Evolutionary conservation across 768 basidiomycete genomes (phyloP).

Genomic region (Phanerochaete carnosa): DNA sequence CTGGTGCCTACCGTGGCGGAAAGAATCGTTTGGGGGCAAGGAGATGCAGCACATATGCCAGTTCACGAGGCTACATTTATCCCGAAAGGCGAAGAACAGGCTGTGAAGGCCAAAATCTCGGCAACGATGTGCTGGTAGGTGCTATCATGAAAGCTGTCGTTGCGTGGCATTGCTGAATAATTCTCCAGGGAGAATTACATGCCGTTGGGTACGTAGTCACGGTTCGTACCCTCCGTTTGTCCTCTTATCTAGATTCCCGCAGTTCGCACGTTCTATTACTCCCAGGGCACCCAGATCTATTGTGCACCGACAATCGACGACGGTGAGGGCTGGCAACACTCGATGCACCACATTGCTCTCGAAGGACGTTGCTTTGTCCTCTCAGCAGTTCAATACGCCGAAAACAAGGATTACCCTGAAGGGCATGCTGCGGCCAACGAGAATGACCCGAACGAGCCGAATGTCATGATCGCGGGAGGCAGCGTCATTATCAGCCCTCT

Average conservation of each 20-base stretch:
- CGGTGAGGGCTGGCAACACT: conserved; percentile 50
- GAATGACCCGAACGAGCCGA: conserved; percentile 37
- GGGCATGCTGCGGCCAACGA: conserved; percentile 41
- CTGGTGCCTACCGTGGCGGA: conserved; percentile 60
- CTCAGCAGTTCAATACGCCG: conserved; percentile 56
- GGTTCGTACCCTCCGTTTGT: not conserved
- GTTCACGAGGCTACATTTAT: conserved; percentile 41
- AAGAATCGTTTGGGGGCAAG: conserved; percentile 60
- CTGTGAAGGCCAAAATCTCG: conserved; percentile 43
- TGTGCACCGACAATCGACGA: conserved; percentile 67
- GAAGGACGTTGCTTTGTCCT: conserved; percentile 72
- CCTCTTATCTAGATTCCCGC: not conserved
- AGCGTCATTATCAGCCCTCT: conserved; percentile 58
- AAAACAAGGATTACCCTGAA: conserved; percentile 50
- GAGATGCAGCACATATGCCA: conserved; percentile 51
- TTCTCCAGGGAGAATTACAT: conserved; percentile 65
- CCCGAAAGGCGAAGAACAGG: conserved; percentile 14
- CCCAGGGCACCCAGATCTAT: conserved; percentile 55
- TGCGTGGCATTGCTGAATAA: not conserved
- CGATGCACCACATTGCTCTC: conserved; percentile 61
- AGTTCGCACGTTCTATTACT: conserved; percentile 62
- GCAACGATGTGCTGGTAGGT: conserved; percentile 59
- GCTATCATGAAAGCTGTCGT: too few relatives aligned
- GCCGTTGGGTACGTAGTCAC: conserved; percentile 46
- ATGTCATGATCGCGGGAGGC: conserved; percentile 61